Conservation (phyloP, 495 filamentous ascomycete species). For the Aspergillus wentii region DNA sequence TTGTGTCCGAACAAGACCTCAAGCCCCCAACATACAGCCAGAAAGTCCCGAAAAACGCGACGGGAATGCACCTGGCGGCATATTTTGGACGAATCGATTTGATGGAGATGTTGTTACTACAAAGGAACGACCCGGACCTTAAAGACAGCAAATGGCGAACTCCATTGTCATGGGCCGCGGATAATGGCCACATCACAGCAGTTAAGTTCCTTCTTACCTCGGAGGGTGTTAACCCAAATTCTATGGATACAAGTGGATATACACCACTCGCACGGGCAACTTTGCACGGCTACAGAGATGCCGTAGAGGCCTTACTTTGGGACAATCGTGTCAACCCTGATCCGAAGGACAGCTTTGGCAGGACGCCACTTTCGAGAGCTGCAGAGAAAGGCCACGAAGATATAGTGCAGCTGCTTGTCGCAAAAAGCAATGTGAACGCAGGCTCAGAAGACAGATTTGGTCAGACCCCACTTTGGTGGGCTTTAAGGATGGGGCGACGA, state of each 20-base stretch:
- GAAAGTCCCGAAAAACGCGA: too few species aligned
- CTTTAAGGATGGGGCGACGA: too few species aligned
- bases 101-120: too few species aligned
- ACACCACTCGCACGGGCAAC: neutral
- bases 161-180: slow-evolving; percentile 1
- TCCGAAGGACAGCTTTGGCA: neutral
- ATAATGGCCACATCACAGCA: slow-evolving; percentile 15
- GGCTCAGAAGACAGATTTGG: too few species aligned
- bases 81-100: too few species aligned
- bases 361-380: neutral
- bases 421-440: too few species aligned
- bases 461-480: too few species aligned
- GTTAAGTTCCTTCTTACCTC: slow-evolving; percentile 18
- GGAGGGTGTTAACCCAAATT: slow-evolving; percentile 3
- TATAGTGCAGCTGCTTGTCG: too few species aligned
- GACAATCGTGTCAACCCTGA: neutral
- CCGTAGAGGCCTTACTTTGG: neutral
- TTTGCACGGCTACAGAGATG: neutral
- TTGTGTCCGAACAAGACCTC: too few species aligned
- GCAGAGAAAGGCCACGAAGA: neutral
- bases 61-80: too few species aligned
- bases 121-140: too few species aligned
- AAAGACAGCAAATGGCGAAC: neutral
- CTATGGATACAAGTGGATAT: neutral
- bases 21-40: too few species aligned